Evolutionary conservation across 441 rosid genomes (phyloP).

Genomic region (Macaranga tanarius): DNA sequence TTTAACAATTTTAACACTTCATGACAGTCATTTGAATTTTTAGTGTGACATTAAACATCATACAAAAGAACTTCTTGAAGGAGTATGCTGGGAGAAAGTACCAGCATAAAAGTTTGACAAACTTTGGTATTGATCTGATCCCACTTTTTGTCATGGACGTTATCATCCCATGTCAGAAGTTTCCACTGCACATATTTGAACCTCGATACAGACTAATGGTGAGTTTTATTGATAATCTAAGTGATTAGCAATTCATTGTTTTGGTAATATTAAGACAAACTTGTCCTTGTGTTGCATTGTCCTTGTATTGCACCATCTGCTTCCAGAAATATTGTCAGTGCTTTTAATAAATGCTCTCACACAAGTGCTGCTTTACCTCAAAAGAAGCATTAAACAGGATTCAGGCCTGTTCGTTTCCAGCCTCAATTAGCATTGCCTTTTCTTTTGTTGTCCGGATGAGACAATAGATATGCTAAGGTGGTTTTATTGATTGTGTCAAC

Average conservation of each 20-base stretch:
- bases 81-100: conserved; percentile 92
- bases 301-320: no score
- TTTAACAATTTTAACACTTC: conserved; percentile 5
- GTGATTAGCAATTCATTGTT: not conserved
- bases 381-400: not conserved
- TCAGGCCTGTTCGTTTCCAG: no score
- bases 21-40: conserved; percentile 20
- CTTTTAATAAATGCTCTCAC: not conserved
- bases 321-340: not conserved
- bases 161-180: conserved; percentile 86
- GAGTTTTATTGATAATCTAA: conserved; percentile 30
- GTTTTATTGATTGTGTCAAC: no score
- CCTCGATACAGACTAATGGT: conserved; percentile 98
- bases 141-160: conserved; percentile 97
- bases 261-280: not conserved
- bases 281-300: no score
- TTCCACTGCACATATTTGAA: conserved; percentile 86
- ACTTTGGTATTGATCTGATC: conserved; percentile 71
- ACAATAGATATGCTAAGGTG: no score
- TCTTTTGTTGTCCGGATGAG: no score
- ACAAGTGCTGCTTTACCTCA: not conserved
- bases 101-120: conserved; percentile 71
- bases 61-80: conserved; percentile 80
- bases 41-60: conserved; percentile 92
- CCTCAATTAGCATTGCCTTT: no score